These are phyloP conservation scores for Dendrocalamus latiflorus DNA, from an alignment of 202 grass and related monocot genomes.

Conservation along the genomic window DNA sequence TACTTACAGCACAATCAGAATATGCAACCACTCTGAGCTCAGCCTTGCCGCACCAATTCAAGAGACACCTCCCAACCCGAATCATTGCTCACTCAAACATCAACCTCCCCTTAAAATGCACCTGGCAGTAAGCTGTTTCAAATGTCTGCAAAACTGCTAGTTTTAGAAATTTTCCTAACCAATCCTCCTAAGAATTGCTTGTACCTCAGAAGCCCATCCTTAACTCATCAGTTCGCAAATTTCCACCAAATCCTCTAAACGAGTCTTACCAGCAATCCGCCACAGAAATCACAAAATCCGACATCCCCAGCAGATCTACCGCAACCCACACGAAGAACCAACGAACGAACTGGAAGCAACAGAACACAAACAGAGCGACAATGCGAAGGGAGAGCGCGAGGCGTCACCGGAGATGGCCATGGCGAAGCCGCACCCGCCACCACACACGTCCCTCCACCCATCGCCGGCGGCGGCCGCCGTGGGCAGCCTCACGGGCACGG, in stretches of 20 bases:
- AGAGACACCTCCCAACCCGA: not conserved
- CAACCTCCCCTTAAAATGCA: not conserved
- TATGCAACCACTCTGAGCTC: not conserved
- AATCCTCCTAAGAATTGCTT: not conserved
- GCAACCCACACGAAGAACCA: not conserved
- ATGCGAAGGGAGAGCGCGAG: slow-evolving; percentile 18
- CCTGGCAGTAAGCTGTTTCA: not conserved
- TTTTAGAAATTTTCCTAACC: not conserved
- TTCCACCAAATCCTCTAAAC: not conserved
- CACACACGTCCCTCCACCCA: slow-evolving; percentile 79
- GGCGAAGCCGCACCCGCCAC: slow-evolving; percentile 93
- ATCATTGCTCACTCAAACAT: not conserved
- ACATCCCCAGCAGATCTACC: slow-evolving; percentile 34
- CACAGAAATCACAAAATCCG: not conserved
- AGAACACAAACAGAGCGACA: slow-evolving; percentile 11
- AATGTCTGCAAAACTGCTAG: not conserved
- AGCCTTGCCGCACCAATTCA: not conserved
- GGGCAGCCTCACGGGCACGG: slow-evolving; percentile 65
- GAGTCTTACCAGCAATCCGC: not conserved
- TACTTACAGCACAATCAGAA: not conserved
- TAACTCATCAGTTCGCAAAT: not conserved
- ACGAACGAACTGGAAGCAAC: not conserved
- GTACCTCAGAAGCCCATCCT: not conserved
- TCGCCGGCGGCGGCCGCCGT: slow-evolving; percentile 53
- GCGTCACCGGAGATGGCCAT: slow-evolving; percentile 87